Base-by-base conservation (phyloP, 805 yeast species). In the Candida adriatica region DNA sequence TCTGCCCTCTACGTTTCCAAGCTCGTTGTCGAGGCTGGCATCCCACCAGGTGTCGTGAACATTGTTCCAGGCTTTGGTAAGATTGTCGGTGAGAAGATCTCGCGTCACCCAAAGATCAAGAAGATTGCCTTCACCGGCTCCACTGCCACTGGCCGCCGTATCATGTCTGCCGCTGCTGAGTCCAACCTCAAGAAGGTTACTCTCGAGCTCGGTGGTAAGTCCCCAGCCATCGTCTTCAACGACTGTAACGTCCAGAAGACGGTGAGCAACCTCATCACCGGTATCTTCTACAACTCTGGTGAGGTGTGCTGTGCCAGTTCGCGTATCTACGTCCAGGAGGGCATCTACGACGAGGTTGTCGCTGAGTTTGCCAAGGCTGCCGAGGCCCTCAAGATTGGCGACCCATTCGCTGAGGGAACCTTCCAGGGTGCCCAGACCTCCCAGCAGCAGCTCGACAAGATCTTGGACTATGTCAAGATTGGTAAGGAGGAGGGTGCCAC, bases 301-400 rank as follows among this genome's bases (percentile, higher is more conserved):
- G 95, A 90, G 66, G 88, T 85, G 37, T 88, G 97, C 65, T 81
- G 87, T 54, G 96, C 96, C 22, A 94, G 95, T 44, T 86, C 96
- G 35, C 78, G 97, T 62, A 65, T 87, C 44, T 83, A 85, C 56
- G 80, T 88, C 38, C 95, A 88, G 62, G 94, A 82, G 43, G 72
- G 74, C 22, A 68, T 86, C 47, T 84, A 88, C 61, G 95, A 88
- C 43, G 68, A 79, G 58, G 73, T 86, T 42, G 56, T 86, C 36
- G 68, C 62, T 21, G 77, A 68, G 43, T 74, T 83, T 55, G 66
- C 65, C 47, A 53, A 55, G 25, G 70, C 70, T 35, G 70, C 77
- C 29, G 71, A 73, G 38, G 58, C 58, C 29, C 53, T 77, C 34
- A 75, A 76, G 56, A 76, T 81, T 37, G 97, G 97, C 52, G 71